Percentiles rank a stretch among this genome's conserved stretches.
Evolutionary conservation across 2,329 filamentous ascomycete species (phyloP).

Genomic region (Xylariaceae sp.): DNA sequence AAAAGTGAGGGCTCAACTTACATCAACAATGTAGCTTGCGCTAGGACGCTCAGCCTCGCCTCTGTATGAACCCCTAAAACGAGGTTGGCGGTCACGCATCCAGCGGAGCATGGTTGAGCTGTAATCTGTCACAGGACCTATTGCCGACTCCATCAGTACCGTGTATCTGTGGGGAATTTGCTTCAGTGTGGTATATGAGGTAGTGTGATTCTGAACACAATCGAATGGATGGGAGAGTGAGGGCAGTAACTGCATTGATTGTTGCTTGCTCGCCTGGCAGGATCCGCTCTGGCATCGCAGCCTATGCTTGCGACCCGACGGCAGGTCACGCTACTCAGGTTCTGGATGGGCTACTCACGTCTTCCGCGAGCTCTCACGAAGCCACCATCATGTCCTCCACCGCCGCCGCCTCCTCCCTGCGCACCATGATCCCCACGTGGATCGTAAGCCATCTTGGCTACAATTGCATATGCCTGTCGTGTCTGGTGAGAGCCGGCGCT

Average conservation of each 20-base stretch:
- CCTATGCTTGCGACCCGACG: too few relatives aligned
- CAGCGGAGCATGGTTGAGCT: constrained; percentile 85
- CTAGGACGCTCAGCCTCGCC: constrained; percentile 82
- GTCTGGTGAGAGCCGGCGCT: too few relatives aligned
- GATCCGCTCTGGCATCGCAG: too few relatives aligned
- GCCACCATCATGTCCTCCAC: constrained; percentile 34
- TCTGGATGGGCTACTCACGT: constrained; percentile 41
- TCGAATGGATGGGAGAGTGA: too few relatives aligned
- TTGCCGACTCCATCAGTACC: background rate
- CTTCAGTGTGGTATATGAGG: too few relatives aligned
- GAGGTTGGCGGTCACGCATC: constrained; percentile 77
- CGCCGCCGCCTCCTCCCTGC: constrained; percentile 35
- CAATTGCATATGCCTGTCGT: too few relatives aligned
- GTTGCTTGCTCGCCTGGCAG: too few relatives aligned
- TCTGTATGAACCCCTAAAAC: constrained; percentile 65
- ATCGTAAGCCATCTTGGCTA: constrained; percentile 46
- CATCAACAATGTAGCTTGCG: constrained; percentile 84
- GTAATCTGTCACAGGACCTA: constrained; percentile 90
- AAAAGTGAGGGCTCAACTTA: constrained; percentile 38
- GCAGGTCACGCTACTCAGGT: too few relatives aligned
- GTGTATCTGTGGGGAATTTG: constrained; percentile 2
- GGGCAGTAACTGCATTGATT: too few relatives aligned
- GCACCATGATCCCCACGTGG: constrained; percentile 48
- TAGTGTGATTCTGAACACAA: too few relatives aligned
- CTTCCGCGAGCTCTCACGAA: constrained; percentile 48